A percentile compares a stretch with the other conserved stretches of the same genome.
phyloP scores from a whole-genome alignment of 352 stramenopile species.

The Thalassiosira livingstoniorum region DNA sequence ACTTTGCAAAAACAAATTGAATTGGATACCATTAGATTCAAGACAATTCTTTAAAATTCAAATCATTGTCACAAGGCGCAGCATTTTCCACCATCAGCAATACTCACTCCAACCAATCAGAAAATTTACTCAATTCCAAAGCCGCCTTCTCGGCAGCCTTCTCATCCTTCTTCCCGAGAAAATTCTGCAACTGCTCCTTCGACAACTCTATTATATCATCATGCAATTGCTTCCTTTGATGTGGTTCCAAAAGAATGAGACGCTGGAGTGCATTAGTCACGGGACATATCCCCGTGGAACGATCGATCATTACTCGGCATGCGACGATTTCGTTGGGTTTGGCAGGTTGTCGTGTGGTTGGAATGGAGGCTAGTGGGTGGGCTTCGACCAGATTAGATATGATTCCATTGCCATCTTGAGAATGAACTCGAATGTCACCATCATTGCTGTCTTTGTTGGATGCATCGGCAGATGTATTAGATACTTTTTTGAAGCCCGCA shows the following conservation, averaged over 20 bases:
- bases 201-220: constrained; percentile 46
- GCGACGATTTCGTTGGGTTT: constrained; percentile 53
- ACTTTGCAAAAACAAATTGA: too few relatives aligned
- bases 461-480: background rate
- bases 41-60: too few relatives aligned
- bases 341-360: constrained; percentile 17
- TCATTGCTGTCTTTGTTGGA: constrained; percentile 10
- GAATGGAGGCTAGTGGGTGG: constrained; percentile 49
- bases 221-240: constrained; percentile 52
- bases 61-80: too few relatives aligned
- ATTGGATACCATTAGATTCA: too few relatives aligned
- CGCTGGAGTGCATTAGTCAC: constrained; percentile 50
- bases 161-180: constrained; percentile 16
- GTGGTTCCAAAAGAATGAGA: constrained; percentile 47
- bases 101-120: constrained; percentile 62
- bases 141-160: constrained; percentile 29
- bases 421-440: too few relatives aligned
- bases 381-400: constrained; percentile 43
- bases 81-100: too few relatives aligned
- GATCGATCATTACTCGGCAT: constrained; percentile 36
- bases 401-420: too few relatives aligned
- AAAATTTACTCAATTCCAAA: constrained; percentile 53
- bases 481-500: constrained; percentile 30
- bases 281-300: constrained; percentile 45
- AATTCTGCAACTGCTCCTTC: constrained; percentile 45